Conservation (phyloP, 768 basidiomycete genomes). For the Tricholomella constricta region DNA sequence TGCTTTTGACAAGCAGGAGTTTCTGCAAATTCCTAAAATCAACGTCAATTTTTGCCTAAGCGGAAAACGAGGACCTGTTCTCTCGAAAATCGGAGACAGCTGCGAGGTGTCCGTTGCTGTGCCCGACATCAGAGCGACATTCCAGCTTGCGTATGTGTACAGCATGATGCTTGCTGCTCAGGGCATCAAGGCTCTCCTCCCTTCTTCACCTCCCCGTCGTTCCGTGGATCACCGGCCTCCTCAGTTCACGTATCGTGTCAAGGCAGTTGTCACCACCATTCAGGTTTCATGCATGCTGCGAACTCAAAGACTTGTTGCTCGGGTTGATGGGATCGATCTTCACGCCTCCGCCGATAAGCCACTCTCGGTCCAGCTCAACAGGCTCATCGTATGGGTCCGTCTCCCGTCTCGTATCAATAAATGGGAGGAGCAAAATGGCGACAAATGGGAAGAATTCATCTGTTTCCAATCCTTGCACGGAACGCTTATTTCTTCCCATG, state of each 20-base stretch:
- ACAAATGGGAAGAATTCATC: constrained; percentile 76
- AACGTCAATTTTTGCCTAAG: constrained; percentile 29
- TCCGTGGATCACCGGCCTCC: constrained; percentile 1
- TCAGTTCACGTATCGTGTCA: constrained; percentile 28
- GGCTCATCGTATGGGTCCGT: constrained; percentile 58
- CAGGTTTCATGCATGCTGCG: constrained; percentile 52
- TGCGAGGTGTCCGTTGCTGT: constrained; percentile 51
- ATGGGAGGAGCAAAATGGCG: constrained; percentile 36
- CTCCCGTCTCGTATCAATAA: constrained; percentile 39
- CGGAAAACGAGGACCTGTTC: constrained; percentile 22
- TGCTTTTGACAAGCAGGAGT: constrained; percentile 41
- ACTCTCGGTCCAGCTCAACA: constrained; percentile 39
- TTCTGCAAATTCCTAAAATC: constrained; percentile 41
- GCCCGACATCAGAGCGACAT: constrained; percentile 50
- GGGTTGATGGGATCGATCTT: constrained; percentile 41
- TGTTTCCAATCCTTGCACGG: constrained; percentile 56
- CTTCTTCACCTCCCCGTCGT: constrained; percentile 17
- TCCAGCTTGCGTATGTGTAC: constrained; percentile 72
- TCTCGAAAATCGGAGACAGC: constrained; percentile 34
- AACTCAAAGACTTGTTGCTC: constrained; percentile 47
- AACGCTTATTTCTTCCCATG: constrained; percentile 33
- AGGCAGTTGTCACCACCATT: constrained; percentile 40
- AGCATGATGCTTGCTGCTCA: constrained; percentile 63
- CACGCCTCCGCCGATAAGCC: constrained; percentile 25
- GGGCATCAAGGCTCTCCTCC: constrained; percentile 45